A percentile compares a stretch with the other conserved stretches of the same genome.
Evolutionary conservation across 371 early-diverging fungal genomes (phyloP).

Genomic region (Fennellomyces sp.): DNA sequence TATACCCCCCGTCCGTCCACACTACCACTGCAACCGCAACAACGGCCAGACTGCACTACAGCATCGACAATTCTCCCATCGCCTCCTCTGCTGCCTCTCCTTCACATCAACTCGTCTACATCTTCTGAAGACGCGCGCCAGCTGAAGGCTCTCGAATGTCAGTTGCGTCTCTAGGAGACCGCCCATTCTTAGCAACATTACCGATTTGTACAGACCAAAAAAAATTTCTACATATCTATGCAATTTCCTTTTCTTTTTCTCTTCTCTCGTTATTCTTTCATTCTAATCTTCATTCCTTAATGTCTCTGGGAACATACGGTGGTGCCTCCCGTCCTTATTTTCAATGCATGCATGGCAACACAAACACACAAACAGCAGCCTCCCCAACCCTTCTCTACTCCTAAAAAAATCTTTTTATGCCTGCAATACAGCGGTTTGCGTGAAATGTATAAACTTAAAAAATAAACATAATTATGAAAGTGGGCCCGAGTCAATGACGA

Average conservation of each 20-base stretch:
- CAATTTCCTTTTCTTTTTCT: background rate
- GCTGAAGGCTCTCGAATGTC: slow-evolving; percentile 16
- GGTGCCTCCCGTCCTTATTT: no score
- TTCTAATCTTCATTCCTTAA: no score
- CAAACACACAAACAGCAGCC: no score
- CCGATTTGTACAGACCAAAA: background rate
- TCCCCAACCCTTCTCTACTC: no score
- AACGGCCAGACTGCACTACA: background rate
- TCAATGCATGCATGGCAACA: no score
- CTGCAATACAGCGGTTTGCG: no score
- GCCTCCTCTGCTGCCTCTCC: background rate
- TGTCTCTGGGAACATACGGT: no score
- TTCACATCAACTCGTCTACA: background rate
- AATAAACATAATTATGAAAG: no score
- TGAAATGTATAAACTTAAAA: no score
- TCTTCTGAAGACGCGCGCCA: slow-evolving; percentile 22
- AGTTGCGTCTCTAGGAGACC: slow-evolving; percentile 9
- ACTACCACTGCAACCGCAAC: background rate
- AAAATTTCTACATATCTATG: background rate
- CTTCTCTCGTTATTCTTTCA: background rate
- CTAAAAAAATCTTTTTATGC: no score
- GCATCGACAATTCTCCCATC: background rate
- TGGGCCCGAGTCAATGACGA: no score
- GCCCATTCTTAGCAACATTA: background rate
- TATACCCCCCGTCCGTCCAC: slow-evolving; percentile 1